phyloP scores from a whole-genome alignment of 2,329 filamentous ascomycete species.

The Trichophyton benhamiae region DNA sequence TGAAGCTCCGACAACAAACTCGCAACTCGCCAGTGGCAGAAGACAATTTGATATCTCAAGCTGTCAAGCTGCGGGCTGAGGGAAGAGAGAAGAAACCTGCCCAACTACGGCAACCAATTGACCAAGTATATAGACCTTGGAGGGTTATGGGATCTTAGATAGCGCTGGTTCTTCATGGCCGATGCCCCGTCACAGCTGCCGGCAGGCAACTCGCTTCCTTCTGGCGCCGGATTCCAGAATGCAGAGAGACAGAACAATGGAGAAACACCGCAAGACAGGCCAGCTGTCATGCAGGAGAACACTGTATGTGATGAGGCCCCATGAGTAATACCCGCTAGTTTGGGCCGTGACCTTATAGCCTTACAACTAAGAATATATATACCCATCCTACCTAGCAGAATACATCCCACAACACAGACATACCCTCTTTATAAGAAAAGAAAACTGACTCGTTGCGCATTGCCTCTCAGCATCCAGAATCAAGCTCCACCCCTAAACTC shows the following conservation, averaged over 20 bases:
- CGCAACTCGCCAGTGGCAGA: background rate
- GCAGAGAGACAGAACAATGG: background rate
- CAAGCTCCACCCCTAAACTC: background rate
- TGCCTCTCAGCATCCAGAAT: background rate
- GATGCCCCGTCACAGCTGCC: slow-evolving; percentile 5
- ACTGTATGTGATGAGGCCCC: slow-evolving; percentile 7
- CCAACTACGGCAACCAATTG: background rate
- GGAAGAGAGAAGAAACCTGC: background rate
- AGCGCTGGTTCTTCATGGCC: slow-evolving; percentile 5
- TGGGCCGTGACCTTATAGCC: background rate
- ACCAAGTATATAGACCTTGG: background rate
- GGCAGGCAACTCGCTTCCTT: background rate
- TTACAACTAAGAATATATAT: background rate
- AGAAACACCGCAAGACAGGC: slow-evolving; percentile 3
- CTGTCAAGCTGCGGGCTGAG: background rate
- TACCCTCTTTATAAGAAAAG: background rate
- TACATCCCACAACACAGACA: background rate
- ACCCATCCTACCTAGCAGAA: background rate
- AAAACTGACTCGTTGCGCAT: background rate
- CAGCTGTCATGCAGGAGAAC: slow-evolving; percentile 9
- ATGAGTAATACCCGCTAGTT: background rate
- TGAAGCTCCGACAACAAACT: background rate
- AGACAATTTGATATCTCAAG: background rate
- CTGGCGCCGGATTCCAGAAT: background rate
- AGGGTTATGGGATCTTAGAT: background rate